Evolutionary conservation across 2,329 filamentous ascomycete species (phyloP), one percentile per base, ranked within the genome.

Genomic region (Claviceps monticola): DNA sequence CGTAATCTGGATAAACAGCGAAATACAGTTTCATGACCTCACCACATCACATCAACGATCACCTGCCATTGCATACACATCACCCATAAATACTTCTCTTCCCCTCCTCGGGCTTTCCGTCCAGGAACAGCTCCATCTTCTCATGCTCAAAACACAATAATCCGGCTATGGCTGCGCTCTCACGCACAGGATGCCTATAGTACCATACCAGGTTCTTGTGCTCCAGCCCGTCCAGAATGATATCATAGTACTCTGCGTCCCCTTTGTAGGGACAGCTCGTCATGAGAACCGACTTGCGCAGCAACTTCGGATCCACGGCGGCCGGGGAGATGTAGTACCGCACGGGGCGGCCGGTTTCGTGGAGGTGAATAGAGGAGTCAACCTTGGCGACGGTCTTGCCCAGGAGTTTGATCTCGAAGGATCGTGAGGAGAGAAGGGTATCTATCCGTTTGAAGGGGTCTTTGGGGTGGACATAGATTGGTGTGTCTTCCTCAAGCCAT

Each of bases 261-360:
- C 82, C 82, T 60, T 86, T 86, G 58, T 86, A 86, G 2, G 83
- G 82, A 62, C 82, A 86, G 50, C 69, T 65, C 0, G 78, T 82
- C n/a, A 61, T 63, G 0, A 75, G 77, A 1, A 66, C 60, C 56
- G 78, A 83, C 6, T 69, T 68, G 0, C 64, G 62, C 9, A 84
- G 64, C 6, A 72, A 56, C 3, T 63, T 57, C 41, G 63, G 64
- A 41, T 75, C 71, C 1, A 82, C 68, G 2, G 71, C 64, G 0
- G 75, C 75, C 0, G 74, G 64, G 0, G 80, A 75, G 2, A 83
- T 55, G 58, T 85, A 85, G 59, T 76, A 82, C 1, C 82, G 69
- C 2, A 73, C 67, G 1, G 78, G 74, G 46, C 85, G 64, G 1
- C 72, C 68, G 0, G 82, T 84, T 63, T 86, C 82, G 53, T 76